Conservation (phyloP, 1,284 basidiomycete species). For the Ceratobasidium sp. region DNA sequence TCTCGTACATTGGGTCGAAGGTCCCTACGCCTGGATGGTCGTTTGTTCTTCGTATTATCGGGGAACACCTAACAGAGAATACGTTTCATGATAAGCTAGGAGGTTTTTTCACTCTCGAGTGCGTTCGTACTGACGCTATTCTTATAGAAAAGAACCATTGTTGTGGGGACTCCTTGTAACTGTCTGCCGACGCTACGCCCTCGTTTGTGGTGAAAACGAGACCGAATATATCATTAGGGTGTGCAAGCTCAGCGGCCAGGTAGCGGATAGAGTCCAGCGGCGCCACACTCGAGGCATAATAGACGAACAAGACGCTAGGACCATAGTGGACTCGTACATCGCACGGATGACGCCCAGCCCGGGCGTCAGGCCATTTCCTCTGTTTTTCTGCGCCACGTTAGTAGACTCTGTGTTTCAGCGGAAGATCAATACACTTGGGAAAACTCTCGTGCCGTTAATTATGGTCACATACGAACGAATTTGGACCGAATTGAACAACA, state of each 20-base stretch:
- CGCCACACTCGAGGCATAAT: not conserved
- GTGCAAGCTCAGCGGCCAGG: not conserved
- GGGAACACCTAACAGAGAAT: not conserved
- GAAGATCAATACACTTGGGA: not conserved
- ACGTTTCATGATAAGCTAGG: not conserved
- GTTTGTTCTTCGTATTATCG: not conserved
- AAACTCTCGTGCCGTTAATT: not conserved
- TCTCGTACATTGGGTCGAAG: slow-evolving; percentile 14
- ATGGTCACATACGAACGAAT: not conserved
- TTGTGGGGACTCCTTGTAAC: slow-evolving; percentile 10
- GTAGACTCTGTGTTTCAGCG: not conserved
- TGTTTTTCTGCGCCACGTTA: not conserved
- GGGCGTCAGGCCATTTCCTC: not conserved
- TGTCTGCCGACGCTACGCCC: not conserved
- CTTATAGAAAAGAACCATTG: not conserved
- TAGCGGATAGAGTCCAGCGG: not conserved
- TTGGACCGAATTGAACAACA: not conserved
- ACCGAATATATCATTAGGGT: not conserved
- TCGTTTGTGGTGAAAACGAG: not conserved
- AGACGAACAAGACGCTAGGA: not conserved
- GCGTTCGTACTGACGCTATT: not conserved
- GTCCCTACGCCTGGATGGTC: not conserved
- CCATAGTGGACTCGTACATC: slow-evolving; percentile 4
- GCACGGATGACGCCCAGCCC: not conserved
- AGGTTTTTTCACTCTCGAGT: too few species aligned